Conservation (phyloP, 1,139 yeast species). For the Pichia sp. region DNA sequence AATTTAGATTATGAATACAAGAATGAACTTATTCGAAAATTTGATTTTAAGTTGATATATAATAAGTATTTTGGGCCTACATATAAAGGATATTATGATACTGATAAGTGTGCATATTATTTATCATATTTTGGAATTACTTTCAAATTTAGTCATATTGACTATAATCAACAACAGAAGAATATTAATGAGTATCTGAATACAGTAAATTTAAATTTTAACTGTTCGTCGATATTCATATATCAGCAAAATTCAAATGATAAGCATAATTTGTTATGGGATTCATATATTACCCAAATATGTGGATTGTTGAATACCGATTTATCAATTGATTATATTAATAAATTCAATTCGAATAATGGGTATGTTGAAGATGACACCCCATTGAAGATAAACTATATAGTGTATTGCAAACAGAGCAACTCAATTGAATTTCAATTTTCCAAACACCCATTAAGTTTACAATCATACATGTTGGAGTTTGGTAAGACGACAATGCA, state of each 20-base stretch:
- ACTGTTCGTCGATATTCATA: constrained; percentile 35
- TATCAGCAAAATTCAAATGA: constrained; percentile 27
- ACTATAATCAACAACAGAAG: background rate
- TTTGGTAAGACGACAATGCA: constrained; percentile 46
- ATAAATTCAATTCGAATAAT: background rate
- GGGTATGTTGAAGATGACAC: background rate
- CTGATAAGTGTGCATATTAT: constrained; percentile 27
- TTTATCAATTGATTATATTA: constrained; percentile 1
- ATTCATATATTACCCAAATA: background rate
- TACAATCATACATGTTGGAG: constrained; percentile 13
- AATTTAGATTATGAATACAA: constrained; percentile 11
- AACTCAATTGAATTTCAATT: constrained; percentile 2
- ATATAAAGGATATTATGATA: constrained; percentile 40
- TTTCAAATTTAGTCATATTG: constrained; percentile 35
- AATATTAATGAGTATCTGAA: constrained; percentile 25
- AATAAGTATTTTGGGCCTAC: constrained; percentile 60
- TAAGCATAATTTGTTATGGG: constrained; percentile 4
- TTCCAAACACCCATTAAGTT: constrained; percentile 4
- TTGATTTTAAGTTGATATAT: constrained; percentile 39
- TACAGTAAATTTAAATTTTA: constrained; percentile 33
- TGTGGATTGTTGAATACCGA: background rate
- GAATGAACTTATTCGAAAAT: constrained; percentile 24
- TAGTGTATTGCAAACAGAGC: background rate
- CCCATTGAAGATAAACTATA: background rate
- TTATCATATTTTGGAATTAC: constrained; percentile 52